These are phyloP conservation scores for Fusarium tuaranense DNA, from an alignment of 2,329 filamentous ascomycete species.

Conservation along the genomic window DNA sequence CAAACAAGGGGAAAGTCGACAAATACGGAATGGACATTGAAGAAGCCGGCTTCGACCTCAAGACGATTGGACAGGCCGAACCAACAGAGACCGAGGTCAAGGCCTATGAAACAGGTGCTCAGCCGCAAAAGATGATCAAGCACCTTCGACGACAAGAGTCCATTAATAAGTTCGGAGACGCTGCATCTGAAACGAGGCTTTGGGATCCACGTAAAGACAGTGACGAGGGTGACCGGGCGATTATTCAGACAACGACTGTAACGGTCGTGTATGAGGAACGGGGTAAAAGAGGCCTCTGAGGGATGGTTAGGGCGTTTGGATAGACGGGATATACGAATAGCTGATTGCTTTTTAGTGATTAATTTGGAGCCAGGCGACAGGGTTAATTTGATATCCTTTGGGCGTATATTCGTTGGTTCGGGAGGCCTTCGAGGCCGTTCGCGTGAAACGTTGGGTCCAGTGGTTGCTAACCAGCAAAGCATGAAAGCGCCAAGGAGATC, in stretches of 20 bases:
- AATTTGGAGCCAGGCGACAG: background rate
- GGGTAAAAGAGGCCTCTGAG: constrained; percentile 1
- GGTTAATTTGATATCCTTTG: background rate
- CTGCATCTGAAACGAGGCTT: constrained; percentile 14
- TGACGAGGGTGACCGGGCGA: constrained; percentile 37
- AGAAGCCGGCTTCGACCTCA: constrained; percentile 36
- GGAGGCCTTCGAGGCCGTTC: background rate
- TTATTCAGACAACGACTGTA: constrained; percentile 42
- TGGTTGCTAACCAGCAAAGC: background rate
- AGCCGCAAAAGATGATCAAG: constrained; percentile 25
- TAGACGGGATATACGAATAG: background rate
- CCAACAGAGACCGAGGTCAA: constrained; percentile 33
- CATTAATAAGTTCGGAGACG: constrained; percentile 35
- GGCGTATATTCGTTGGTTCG: background rate
- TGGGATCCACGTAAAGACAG: constrained; percentile 20
- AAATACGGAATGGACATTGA: constrained; percentile 21
- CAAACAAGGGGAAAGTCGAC: constrained; percentile 5
- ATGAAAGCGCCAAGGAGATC: background rate
- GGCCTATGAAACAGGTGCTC: constrained; percentile 22
- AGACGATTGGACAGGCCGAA: constrained; percentile 37
- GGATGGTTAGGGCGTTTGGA: background rate
- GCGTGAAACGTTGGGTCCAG: background rate
- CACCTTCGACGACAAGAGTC: constrained; percentile 40
- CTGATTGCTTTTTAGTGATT: background rate
- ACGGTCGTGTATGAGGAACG: constrained; percentile 39